These are phyloP conservation scores for Dothideomycetes sp. DNA, from an alignment of 2,329 filamentous ascomycete genomes.

Conservation along the genomic window DNA sequence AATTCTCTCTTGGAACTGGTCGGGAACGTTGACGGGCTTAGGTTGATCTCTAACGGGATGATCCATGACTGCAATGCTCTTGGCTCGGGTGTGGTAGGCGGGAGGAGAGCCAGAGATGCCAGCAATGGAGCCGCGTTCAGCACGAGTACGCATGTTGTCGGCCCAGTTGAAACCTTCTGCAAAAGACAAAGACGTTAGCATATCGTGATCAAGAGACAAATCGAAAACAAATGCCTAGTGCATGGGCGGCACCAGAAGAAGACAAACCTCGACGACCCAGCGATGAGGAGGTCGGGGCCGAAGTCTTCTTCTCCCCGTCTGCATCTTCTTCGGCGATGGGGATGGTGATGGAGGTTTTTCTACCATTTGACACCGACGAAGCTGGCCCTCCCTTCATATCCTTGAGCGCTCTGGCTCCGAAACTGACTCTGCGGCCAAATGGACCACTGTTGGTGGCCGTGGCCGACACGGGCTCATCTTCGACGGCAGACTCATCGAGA, in stretches of 20 bases:
- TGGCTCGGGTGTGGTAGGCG: conserved; percentile 54
- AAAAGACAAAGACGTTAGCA: conserved; percentile 42
- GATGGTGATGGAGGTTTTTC: conserved; percentile 37
- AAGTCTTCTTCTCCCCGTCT: conserved; percentile 16
- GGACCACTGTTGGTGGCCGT: conserved; percentile 58
- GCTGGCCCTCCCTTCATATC: conserved; percentile 58
- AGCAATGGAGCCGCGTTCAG: conserved; percentile 63
- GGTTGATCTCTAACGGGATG: conserved; percentile 42
- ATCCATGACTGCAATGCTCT: conserved; percentile 57
- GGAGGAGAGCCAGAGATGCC: conserved; percentile 27
- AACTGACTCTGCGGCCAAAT: conserved; percentile 78
- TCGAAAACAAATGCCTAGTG: conserved; percentile 67
- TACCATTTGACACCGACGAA: conserved; percentile 49
- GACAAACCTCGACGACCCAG: conserved; percentile 24
- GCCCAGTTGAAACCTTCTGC: conserved; percentile 96
- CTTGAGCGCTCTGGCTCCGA: conserved; percentile 70
- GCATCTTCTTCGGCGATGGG: conserved; percentile 13
- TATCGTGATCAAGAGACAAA: conserved; percentile 23
- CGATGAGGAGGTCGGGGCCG: conserved; percentile 25
- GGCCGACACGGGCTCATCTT: conserved; percentile 42
- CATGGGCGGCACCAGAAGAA: conserved; percentile 40
- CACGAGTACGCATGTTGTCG: conserved; percentile 85
- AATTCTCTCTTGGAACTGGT: conserved; percentile 94
- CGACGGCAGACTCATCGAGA: conserved; percentile 42
- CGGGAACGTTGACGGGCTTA: conserved; percentile 56